These are phyloP conservation scores for Globisporangium okanoganense DNA, from an alignment of 352 stramenopile species.

Conservation along the genomic window DNA sequence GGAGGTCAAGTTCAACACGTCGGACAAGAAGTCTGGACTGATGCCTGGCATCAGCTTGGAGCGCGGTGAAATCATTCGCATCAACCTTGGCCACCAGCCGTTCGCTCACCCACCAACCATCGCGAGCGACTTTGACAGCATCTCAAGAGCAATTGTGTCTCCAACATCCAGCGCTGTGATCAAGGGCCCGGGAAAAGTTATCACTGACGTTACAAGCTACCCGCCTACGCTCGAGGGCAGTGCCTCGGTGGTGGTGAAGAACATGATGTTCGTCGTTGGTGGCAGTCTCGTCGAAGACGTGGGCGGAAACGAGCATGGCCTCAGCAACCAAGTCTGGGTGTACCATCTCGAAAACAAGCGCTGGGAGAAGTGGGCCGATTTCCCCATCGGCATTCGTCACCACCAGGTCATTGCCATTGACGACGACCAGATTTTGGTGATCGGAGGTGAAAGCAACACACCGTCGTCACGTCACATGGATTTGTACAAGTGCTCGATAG, in stretches of 20 bases:
- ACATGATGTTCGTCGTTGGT: slow-evolving; percentile 75
- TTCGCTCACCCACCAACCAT: slow-evolving; percentile 72
- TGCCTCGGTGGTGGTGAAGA: slow-evolving; percentile 51
- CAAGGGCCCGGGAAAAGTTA: slow-evolving; percentile 18
- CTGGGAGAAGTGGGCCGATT: slow-evolving; percentile 80
- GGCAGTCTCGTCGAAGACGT: slow-evolving; percentile 28
- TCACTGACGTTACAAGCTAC: background rate
- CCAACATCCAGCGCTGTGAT: slow-evolving; percentile 40
- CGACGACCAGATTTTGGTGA: slow-evolving; percentile 72
- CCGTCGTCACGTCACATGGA: slow-evolving; percentile 81
- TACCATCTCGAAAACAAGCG: slow-evolving; percentile 44
- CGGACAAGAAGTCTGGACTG: slow-evolving; percentile 55
- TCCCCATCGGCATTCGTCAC: slow-evolving; percentile 74
- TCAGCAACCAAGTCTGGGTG: slow-evolving; percentile 53
- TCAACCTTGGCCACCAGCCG: slow-evolving; percentile 79
- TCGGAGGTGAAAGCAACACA: slow-evolving; percentile 72
- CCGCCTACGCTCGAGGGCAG: slow-evolving; percentile 47
- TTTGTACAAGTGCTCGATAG: slow-evolving; percentile 71
- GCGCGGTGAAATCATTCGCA: slow-evolving; percentile 81
- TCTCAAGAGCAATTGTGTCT: slow-evolving; percentile 48
- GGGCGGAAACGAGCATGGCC: background rate
- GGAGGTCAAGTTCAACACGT: slow-evolving; percentile 45
- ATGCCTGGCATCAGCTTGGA: slow-evolving; percentile 88
- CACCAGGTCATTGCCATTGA: slow-evolving; percentile 76
- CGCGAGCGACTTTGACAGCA: slow-evolving; percentile 57